Percentiles rank a stretch among this genome's conserved stretches.
Evolutionary conservation across 768 basidiomycete species (phyloP).

Genomic region (Trametes cingulata): DNA sequence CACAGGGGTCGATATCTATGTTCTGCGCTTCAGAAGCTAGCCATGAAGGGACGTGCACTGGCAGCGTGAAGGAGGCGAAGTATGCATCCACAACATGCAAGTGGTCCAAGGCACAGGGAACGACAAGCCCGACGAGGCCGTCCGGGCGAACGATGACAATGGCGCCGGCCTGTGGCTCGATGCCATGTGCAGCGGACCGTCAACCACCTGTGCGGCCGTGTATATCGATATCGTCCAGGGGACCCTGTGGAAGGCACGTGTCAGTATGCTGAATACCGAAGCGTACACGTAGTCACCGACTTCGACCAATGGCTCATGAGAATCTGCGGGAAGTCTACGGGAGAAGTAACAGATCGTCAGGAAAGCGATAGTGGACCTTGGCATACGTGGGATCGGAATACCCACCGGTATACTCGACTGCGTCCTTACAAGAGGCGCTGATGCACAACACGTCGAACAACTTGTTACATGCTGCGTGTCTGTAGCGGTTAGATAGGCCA

Average conservation of each 20-base stretch:
- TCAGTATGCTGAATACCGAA: too few species aligned
- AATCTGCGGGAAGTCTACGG: constrained; percentile 41
- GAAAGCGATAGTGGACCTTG: background rate
- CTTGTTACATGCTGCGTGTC: constrained; percentile 32
- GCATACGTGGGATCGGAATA: background rate
- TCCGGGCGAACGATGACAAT: constrained; percentile 60
- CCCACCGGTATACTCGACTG: constrained; percentile 23
- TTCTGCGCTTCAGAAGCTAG: background rate
- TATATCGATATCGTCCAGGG: constrained; percentile 58
- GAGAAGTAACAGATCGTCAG: background rate
- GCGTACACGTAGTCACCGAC: too few species aligned
- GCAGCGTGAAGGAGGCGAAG: constrained; percentile 46
- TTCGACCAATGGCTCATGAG: constrained; percentile 61
- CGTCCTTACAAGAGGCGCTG: constrained; percentile 7
- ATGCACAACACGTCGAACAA: constrained; percentile 16
- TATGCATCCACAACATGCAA: constrained; percentile 43
- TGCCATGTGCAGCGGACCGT: constrained; percentile 58
- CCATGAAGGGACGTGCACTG: background rate
- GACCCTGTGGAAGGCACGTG: constrained; percentile 18
- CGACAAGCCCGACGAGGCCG: constrained; percentile 61
- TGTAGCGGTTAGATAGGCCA: too few species aligned
- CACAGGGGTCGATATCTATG: background rate
- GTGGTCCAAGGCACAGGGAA: constrained; percentile 54
- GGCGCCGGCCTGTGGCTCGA: constrained; percentile 42
- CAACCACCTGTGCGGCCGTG: constrained; percentile 48